These are phyloP conservation scores for Tolypocladium sp. DNA, from an alignment of 2,329 filamentous ascomycete genomes.

Conservation along the genomic window DNA sequence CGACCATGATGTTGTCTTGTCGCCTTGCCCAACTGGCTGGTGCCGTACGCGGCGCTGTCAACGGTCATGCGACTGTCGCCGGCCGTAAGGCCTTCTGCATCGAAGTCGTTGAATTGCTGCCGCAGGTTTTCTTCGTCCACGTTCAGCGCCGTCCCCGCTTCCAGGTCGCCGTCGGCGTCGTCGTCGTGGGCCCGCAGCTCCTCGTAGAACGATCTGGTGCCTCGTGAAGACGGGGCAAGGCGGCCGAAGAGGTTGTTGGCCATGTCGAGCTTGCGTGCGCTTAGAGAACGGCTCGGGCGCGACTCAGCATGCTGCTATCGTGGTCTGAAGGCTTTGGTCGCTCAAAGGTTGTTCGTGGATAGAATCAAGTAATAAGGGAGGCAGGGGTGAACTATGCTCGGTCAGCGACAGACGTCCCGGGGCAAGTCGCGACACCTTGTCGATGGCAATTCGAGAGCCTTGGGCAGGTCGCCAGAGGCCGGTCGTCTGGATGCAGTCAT, in stretches of 20 bases:
- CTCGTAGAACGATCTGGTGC: slow-evolving; percentile 39
- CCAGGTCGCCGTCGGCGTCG: slow-evolving; percentile 28
- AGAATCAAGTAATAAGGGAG: neutral
- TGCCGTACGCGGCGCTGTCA: slow-evolving; percentile 20
- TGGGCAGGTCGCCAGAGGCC: neutral
- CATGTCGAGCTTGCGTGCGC: slow-evolving; percentile 21
- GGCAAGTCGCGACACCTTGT: neutral
- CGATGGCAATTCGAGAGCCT: neutral
- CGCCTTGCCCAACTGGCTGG: slow-evolving; percentile 4
- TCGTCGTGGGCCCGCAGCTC: slow-evolving; percentile 31
- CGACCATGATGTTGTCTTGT: slow-evolving; percentile 1
- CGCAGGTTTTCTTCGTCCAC: slow-evolving; percentile 46
- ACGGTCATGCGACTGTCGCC: slow-evolving; percentile 38
- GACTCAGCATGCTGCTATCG: neutral
- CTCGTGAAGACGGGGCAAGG: slow-evolving; percentile 18
- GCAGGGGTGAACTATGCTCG: neutral
- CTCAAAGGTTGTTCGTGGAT: neutral
- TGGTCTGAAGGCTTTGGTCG: neutral
- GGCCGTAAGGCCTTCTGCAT: slow-evolving; percentile 34
- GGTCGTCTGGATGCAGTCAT: neutral
- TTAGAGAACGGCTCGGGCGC: neutral
- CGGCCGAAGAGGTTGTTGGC: slow-evolving; percentile 39
- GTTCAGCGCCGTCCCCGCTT: slow-evolving; percentile 30
- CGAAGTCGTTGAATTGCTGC: slow-evolving; percentile 40
- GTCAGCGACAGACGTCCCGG: neutral